Evolutionary conservation across 75 land plant species (phyloP), one percentile per base, ranked within the genome.

Genomic region (Cryptomeria japonica): DNA sequence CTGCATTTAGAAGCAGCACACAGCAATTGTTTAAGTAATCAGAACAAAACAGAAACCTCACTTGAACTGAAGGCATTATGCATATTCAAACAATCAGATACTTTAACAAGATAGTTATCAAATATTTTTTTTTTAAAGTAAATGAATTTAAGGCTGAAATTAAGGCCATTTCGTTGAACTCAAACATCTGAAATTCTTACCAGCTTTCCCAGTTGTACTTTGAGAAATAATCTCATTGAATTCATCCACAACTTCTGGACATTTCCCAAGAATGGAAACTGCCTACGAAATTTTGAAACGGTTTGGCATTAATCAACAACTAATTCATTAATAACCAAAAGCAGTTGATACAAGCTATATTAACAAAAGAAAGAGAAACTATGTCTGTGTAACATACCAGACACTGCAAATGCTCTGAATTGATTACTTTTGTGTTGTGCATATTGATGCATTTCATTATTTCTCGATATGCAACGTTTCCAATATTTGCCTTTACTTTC

Each of bases 381-480:
- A 79, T 39, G 42, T 22, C n/a, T 14, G 46, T 28, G 22, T 15
- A 12, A 46, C 90, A 41, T 89, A 96, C 99, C 95, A 98, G 88
- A 82, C 44, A 89, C 82, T 94, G 95, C 85, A 98, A 79, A 84
- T 98, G 93, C 39, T 79, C 86, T 58, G 95, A 90, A 36, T 85
- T 89, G 46, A 98, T 95, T 51, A 98, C 96, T 82, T 93, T 93
- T 46, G 93, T 87, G 88, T 91, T 96, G 92, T 91, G 95, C 31
- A 98, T 90, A 82, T 97, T 87, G 75, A 98, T 93, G 86, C 97
- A 96, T 89, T 95, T 98, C 80, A 98, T 88, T 73, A 97, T 95
- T 86, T 94, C 99, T 86, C 95, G 95, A 87, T 94, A 97, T 32
- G 93, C 90, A 31, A 94, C 95, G 85, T 86, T 89, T 37, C 92